Evolutionary conservation across 257 asterid species (phyloP).

Genomic region (Petunia axillaris): DNA sequence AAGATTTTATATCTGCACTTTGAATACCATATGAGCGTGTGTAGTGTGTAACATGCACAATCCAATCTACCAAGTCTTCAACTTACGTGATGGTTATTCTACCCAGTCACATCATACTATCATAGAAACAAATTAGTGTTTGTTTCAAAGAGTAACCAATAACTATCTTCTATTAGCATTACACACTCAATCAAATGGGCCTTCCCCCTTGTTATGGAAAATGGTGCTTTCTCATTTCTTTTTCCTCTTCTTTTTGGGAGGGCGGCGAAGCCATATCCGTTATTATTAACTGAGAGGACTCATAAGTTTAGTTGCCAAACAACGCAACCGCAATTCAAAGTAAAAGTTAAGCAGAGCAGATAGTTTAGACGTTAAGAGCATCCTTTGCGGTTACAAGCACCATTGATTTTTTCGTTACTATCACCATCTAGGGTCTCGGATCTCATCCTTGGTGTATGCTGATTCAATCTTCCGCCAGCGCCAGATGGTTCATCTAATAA

Average conservation of each 20-base stretch:
- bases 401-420: neutral
- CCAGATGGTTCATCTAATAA: too few relatives aligned
- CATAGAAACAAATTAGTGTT: neutral
- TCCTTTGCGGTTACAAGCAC: neutral
- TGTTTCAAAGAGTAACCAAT: neutral
- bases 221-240: neutral
- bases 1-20: neutral
- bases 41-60: neutral
- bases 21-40: neutral
- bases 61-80: neutral
- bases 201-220: slow-evolving; percentile 8
- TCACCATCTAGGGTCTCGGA: neutral
- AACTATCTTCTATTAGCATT: neutral
- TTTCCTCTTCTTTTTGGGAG: neutral
- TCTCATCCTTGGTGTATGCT: neutral
- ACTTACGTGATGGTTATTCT: slow-evolving; percentile 1
- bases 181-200: neutral
- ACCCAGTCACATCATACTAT: neutral
- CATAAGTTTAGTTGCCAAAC: neutral
- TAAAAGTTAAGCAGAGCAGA: neutral
- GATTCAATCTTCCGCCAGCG: too few relatives aligned
- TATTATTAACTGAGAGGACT: slow-evolving; percentile 11
- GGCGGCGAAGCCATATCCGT: neutral
- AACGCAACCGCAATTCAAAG: neutral
- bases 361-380: neutral